These are phyloP conservation scores for Teratosphaeria viscida DNA, from an alignment of 2,329 filamentous ascomycete genomes.

Conservation along the genomic window DNA sequence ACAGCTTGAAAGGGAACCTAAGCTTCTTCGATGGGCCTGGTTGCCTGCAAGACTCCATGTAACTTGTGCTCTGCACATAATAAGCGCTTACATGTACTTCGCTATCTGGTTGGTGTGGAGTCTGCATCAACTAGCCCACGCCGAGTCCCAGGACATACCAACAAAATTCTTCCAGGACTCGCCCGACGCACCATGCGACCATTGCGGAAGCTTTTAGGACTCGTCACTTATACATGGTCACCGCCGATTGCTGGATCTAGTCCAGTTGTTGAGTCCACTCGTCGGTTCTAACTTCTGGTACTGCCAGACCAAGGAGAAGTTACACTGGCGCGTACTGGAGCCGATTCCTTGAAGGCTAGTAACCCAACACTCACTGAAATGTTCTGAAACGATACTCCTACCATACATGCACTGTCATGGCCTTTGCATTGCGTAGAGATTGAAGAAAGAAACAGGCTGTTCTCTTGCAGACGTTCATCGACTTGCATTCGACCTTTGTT, in stretches of 20 bases:
- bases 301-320: not conserved
- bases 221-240: not conserved
- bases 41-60: not conserved
- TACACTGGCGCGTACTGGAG: not conserved
- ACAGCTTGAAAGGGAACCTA: not conserved
- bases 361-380: not conserved
- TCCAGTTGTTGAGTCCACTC: not conserved
- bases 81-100: not conserved
- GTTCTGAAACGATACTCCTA: not conserved
- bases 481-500: not conserved
- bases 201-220: not conserved
- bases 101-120: not conserved
- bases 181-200: not conserved
- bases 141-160: not conserved
- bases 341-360: not conserved
- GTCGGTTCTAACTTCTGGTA: not conserved
- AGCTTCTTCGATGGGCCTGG: not conserved
- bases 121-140: not conserved
- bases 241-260: not conserved
- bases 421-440: not conserved
- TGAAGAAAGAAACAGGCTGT: not conserved
- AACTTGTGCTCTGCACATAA: not conserved
- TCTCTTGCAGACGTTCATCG: not conserved
- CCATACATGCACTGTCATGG: not conserved
- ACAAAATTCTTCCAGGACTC: not conserved